These are phyloP conservation scores for Leonotis leonurus DNA, from an alignment of 257 asterid species.

Conservation along the genomic window DNA sequence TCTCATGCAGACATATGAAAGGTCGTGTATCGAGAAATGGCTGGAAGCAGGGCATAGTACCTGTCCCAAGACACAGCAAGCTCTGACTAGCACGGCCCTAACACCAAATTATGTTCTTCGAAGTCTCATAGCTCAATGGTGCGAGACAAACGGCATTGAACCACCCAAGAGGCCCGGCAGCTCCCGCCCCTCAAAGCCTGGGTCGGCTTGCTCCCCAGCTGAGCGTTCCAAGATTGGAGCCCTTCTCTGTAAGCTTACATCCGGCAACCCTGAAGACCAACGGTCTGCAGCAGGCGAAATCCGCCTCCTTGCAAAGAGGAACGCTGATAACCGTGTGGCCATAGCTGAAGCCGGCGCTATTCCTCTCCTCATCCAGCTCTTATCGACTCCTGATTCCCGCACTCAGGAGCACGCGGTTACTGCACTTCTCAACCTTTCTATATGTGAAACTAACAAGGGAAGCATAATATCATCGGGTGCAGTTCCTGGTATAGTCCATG, in stretches of 20 bases:
- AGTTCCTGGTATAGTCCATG: constrained; percentile 87
- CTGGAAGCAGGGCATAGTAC: constrained; percentile 75
- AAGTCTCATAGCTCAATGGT: constrained; percentile 95
- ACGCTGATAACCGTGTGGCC: constrained; percentile 88
- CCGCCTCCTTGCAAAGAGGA: constrained; percentile 94
- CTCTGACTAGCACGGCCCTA: constrained; percentile 57
- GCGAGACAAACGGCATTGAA: constrained; percentile 81
- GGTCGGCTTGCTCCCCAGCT: constrained; percentile 58
- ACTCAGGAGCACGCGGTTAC: constrained; percentile 95
- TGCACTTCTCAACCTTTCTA: constrained; percentile 92
- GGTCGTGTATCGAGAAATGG: constrained; percentile 89
- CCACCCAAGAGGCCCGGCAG: constrained; percentile 73
- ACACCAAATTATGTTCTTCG: constrained; percentile 95
- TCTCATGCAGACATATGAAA: constrained; percentile 71
- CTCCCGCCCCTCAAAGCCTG: constrained; percentile 33
- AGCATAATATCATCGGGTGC: constrained; percentile 72
- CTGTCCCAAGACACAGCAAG: constrained; percentile 92
- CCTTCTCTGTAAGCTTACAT: constrained; percentile 71
- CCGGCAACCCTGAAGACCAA: constrained; percentile 73
- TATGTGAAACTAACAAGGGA: constrained; percentile 82
- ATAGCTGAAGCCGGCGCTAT: constrained; percentile 98
- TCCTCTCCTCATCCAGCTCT: constrained; percentile 67
- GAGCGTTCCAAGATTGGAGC: constrained; percentile 59
- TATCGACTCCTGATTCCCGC: constrained; percentile 77
- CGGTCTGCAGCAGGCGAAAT: constrained; percentile 87